Conservation (phyloP, 148 eudicot species). For the Tetragonia tetragonoides region DNA sequence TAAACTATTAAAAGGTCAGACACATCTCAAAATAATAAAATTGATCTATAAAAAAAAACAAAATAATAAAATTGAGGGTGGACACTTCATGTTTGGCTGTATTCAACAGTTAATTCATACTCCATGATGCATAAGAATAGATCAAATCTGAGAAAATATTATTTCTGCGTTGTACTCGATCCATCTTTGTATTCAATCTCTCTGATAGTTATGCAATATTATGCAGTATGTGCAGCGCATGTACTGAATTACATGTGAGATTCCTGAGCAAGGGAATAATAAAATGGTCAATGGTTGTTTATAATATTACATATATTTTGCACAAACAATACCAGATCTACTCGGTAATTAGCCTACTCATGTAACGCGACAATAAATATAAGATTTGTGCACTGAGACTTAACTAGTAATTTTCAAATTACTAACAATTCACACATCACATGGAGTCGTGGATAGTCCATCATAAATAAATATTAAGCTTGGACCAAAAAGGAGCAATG, state of each 20-base stretch:
- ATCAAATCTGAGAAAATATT: constrained; percentile 5
- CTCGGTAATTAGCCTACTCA: too few relatives aligned
- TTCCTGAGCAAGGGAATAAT: neutral
- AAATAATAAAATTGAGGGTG: neutral
- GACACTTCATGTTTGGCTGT: neutral
- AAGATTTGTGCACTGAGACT: too few relatives aligned
- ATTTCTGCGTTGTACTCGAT: neutral
- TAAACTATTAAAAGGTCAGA: neutral
- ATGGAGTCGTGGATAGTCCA: too few relatives aligned
- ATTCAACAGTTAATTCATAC: neutral
- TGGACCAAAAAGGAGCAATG: too few relatives aligned
- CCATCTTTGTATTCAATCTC: constrained; percentile 1
- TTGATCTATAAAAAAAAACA: too few relatives aligned
- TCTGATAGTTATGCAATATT: neutral
- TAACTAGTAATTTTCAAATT: too few relatives aligned
- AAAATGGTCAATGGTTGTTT: neutral
- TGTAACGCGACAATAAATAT: too few relatives aligned
- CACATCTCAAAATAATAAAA: too few relatives aligned
- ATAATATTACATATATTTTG: neutral
- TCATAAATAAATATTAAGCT: too few relatives aligned
- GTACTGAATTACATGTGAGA: neutral
- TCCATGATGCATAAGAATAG: neutral
- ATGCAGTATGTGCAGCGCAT: neutral
- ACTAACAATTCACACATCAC: too few relatives aligned
- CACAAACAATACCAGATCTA: too few relatives aligned